Evolutionary conservation across 2,329 filamentous ascomycete genomes (phyloP).

Genomic region (Fusarium sarcochroum): DNA sequence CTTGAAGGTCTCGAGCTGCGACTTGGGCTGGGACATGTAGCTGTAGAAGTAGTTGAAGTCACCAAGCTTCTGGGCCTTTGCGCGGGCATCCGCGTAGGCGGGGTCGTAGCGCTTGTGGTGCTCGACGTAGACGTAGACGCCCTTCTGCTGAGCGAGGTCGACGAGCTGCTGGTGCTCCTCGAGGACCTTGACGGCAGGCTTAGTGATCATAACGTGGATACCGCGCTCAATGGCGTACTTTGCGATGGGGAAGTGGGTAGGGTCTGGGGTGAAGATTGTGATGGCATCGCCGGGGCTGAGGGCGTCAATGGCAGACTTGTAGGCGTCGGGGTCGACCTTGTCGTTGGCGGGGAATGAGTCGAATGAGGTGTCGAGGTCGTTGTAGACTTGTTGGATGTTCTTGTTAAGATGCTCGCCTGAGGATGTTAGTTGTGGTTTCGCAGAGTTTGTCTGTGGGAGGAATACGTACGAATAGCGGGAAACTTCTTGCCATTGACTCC

Average conservation of each 20-base stretch:
- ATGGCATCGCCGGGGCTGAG: conserved; percentile 87
- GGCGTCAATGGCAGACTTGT: conserved; percentile 89
- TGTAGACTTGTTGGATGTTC: conserved; percentile 91
- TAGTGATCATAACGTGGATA: conserved; percentile 93
- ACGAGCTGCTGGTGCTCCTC: conserved; percentile 84
- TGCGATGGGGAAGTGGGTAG: conserved; percentile 92
- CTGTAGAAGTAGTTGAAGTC: conserved; percentile 99
- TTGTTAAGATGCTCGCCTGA: conserved; percentile 84
- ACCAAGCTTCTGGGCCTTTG: conserved; percentile 81
- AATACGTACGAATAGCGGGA: conserved; percentile 83
- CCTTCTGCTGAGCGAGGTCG: conserved; percentile 77
- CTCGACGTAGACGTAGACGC: conserved; percentile 93
- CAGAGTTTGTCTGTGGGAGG: background rate
- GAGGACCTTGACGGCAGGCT: conserved; percentile 90
- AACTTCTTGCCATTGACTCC: conserved; percentile 92
- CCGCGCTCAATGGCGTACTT: conserved; percentile 90
- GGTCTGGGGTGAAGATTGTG: conserved; percentile 96
- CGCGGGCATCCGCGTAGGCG: conserved; percentile 88
- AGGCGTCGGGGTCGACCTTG: conserved; percentile 80
- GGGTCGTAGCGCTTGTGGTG: conserved; percentile 98
- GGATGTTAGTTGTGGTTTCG: conserved; percentile 18
- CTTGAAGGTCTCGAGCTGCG: conserved; percentile 93
- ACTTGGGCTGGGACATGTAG: conserved; percentile 96
- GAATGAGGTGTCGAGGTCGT: conserved; percentile 89
- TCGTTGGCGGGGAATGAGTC: conserved; percentile 85